phyloP scores from a whole-genome alignment of 768 basidiomycete genomes.

The Mycena vulgaris region DNA sequence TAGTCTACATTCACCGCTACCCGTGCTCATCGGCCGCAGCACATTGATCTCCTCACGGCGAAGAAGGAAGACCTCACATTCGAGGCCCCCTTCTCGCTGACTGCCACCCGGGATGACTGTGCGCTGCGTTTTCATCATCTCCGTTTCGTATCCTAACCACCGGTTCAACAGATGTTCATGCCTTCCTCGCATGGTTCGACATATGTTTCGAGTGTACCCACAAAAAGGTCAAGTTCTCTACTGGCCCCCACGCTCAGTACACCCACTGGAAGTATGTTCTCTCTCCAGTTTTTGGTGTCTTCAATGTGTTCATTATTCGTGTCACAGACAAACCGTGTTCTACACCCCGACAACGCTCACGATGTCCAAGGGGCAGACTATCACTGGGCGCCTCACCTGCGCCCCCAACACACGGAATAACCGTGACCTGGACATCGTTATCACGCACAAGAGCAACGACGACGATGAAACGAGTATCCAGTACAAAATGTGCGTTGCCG shows the following conservation, averaged over 20 bases:
- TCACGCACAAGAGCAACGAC: conserved; percentile 73
- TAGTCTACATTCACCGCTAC: conserved; percentile 1
- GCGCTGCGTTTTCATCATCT: conserved; percentile 46
- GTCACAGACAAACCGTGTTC: conserved; percentile 92
- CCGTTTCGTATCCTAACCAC: conserved; percentile 6
- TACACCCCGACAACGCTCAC: conserved; percentile 90
- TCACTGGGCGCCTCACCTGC: conserved; percentile 82
- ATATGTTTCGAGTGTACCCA: conserved; percentile 96
- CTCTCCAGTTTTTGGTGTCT: neutral
- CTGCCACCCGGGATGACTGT: conserved; percentile 94
- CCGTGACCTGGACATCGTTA: conserved; percentile 93
- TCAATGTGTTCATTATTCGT: neutral
- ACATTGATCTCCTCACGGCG: conserved; percentile 91
- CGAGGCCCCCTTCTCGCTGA: conserved; percentile 82
- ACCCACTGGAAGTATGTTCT: conserved; percentile 93
- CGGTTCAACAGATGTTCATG: conserved; percentile 83
- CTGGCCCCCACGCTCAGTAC: conserved; percentile 97
- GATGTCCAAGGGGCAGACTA: conserved; percentile 77
- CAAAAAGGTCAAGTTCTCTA: conserved; percentile 96
- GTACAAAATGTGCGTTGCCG: conserved; percentile 88
- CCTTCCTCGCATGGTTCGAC: conserved; percentile 99
- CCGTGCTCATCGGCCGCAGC: conserved; percentile 57
- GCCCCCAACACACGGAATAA: conserved; percentile 94
- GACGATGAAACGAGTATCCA: conserved; percentile 62
- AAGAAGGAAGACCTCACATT: conserved; percentile 97